Evolutionary conservation across 495 filamentous ascomycete species (phyloP), one percentile per base, ranked within the genome.

Genomic region (Lasiosphaeris hirsuta): DNA sequence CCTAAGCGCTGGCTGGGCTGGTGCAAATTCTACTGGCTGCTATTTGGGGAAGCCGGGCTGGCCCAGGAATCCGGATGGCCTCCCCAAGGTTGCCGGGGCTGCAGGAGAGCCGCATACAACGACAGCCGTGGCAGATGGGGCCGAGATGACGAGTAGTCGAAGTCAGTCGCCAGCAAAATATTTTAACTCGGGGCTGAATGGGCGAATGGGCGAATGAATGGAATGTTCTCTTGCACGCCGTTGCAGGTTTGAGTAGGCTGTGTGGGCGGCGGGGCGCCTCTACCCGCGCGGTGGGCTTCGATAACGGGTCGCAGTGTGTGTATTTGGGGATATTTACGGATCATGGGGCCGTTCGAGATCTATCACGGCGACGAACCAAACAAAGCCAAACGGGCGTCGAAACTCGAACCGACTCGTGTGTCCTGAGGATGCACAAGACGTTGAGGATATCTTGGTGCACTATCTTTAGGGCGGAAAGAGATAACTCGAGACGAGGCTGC

Each of bases 381-480:
- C 56, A 33, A 54, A 56, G 54, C 40, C 53, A 46, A 34, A 55
- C 62, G 39, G 34, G 14, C 10, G 54, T 62, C 59, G 54, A 57
- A 50, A 62, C 60, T n/a, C 17, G 39, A 52, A 30, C 34, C 15
- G 39, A 51, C 45, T 44, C 8, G 47, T 15, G 57, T 41, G 35
- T 10, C 15, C 30, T 23, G 35, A 11, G 10, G 19, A 23, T 45
- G 51, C 39, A 55, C 14, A 10, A 37, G 19, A 23, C 14, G 38
- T 23, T 51, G 33, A 19, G 37, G 11, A 13, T 43, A 3, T 10
- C 18, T 9, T 57, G 19, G 41, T 48, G 42, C 48, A 46, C 57
- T 49, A 48, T 58, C 42, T 53, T 14, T 17, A 7, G 50, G 34
- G 23, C 30, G 17, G 35, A 30, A 18, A 19, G 14, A 15, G 35